Evolutionary conservation across 2,329 filamentous ascomycete genomes (phyloP), one percentile per base, ranked within the genome.

Genomic region (Gremmenia infestans): DNA sequence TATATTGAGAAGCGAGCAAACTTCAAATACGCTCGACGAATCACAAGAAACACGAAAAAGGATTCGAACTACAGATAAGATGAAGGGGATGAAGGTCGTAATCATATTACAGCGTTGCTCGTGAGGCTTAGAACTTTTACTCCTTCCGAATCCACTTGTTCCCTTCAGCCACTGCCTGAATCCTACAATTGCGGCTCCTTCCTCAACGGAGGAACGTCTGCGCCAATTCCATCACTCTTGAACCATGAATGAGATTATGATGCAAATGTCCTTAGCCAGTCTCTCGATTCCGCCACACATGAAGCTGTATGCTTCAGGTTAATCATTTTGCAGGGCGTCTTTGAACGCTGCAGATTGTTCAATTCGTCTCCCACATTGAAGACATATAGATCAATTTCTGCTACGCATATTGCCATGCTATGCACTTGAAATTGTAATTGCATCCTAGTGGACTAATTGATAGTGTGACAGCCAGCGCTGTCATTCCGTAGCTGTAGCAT

Each of bases 171-270:
- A 65, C 8, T 52, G n/a, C 53, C 37, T 35, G 63, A 59, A 51
- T 57, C 52, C 43, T 62, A 55, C 46, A 65, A 43, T 19, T 54
- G 39, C 2, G 61, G 60, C 40, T 60, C 55, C 49, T 57, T 57
- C 50, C 43, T 62, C 37, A 61, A 39, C 8, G 37, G 50, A 17
- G 45, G 37, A 39, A 75, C 65, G 46, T 75, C 66, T 1, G 67
- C 73, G 1, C 59, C 68, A 23, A 71, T 75, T 2, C 72, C 72
- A 15, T 70, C 68, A 12, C 67, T 61, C 22, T 66, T 57, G 50
- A 76, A 74, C 65, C 71, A 76, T 19, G 60, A 54, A 76, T 19
- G 60, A 54, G 23, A 73, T 73, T 72, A 75, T 74, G 25, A 55
- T 64, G 1, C 68, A 66, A 46, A 73, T 54, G 48, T 73, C 72